Base-by-base conservation (phyloP, 768 basidiomycete genomes). In the Austroboletus eburneus region DNA sequence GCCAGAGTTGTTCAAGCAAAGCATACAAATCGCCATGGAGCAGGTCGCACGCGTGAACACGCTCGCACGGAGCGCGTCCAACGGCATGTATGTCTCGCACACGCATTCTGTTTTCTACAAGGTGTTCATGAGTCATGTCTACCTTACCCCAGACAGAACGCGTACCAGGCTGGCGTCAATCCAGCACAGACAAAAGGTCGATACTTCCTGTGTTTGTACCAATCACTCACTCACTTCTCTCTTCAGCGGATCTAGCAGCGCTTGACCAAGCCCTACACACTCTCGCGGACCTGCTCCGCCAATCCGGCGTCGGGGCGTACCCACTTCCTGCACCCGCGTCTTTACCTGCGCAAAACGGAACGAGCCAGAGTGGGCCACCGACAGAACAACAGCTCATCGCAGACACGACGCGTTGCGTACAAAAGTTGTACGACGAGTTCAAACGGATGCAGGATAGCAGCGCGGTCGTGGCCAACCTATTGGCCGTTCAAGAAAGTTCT, bases 301-400 rank as follows among this genome's bases (percentile, higher is more conserved):
- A 77, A 42, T 75, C 77, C 0, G 85, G 85, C n/a, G 74, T 86
- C 16, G 85, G 84, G 2, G 83, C 80, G 2, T 72, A 83, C 39
- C 83, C 85, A 1, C 52, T 81, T 9, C 62, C 77, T 5, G 65
- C 68, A 1, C 36, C 55, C n/a, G n/a, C n/a, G n/a, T n/a, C n/a
- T n/a, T n/a, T n/a, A n/a, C n/a, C n/a, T n/a, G n/a, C n/a, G n/a
- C n/a, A n/a, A n/a, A n/a, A n/a, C n/a, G n/a, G n/a, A n/a, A n/a
- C n/a, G n/a, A n/a, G n/a, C n/a, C 18, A 41, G 47, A 33, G 33
- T 56, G 25, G 34, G 37, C 27, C 59, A 9, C 78, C 72, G 2
- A 70, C 65, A 0, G 80, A 80, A 56, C 70, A 74, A 8, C 67
- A 76, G 47, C 61, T 81, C 20, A 57, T 79, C 10, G 57, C 60